Evolutionary conservation across 805 yeast genomes (phyloP), one percentile per base, ranked within the genome.

Genomic region (Myxozyma mucilagina): DNA sequence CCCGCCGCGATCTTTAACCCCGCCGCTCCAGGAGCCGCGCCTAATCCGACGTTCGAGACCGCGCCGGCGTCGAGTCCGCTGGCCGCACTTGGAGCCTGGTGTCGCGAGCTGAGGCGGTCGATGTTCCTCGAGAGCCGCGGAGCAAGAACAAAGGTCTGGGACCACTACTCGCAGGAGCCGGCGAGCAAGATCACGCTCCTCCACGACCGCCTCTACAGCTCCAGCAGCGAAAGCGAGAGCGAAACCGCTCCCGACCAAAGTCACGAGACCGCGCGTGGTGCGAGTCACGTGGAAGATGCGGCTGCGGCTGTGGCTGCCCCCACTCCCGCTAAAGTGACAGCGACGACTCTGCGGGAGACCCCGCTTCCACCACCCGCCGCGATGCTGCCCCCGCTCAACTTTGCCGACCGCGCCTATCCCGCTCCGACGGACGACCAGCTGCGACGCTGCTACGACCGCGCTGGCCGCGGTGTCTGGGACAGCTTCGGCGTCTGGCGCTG

Each of bases 401-500:
- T 60, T 41, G 44, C 45, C 43, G 67, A 64, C 47, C 80, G 80
- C 71, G 81, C 85, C 8, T 81, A 77, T 65, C 84, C 84, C 24
- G 77, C 79, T 6, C 96, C 96, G 1, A 76, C 85, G 0, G 76
- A 81, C 1, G 72, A 79, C 53, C 81, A 83, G 63, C 89, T 85
- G 72, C 78, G 81, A 55, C 78, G 82, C 49, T 93, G 98, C 73
- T 67, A 81, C 63, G 82, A 81, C 20, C 45, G 2, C 10, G 29
- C 41, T 3, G 53, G 99, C 2, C 75, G 81, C 6, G 82, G 90
- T 0, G 85, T 84, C 11, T 93, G 97, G 97, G 96, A 90, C 71
- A 75, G 82, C 41, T 79, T 81, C 24, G 98, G 97, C 0, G 82
- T 85, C 73, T 93, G 97, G 97, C 82, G 92, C 70, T 93, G 98